Evolutionary conservation across 805 yeast species (phyloP), one percentile per base, ranked within the genome.

Genomic region (Jamesozyma piceae): DNA sequence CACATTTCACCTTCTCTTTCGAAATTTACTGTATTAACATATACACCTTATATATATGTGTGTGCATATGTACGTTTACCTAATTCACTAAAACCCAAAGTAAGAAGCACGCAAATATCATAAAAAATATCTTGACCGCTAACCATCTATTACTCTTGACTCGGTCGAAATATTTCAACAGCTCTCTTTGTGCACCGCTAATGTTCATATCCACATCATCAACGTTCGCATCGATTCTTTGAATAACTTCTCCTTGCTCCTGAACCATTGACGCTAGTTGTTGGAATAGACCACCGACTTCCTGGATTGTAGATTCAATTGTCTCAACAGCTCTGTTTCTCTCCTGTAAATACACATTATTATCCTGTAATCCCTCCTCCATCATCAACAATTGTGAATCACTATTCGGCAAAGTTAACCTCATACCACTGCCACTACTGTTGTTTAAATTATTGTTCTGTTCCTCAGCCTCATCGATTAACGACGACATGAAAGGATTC

Each of bases 181-280:
- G 72, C 61, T 92, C 97, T 47, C 97, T 69, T 61, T 92, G 97
- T 0, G 98, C 98, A 1, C 97, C 97, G 22, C 75, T 67, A 14
- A 92, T 89, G 60, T 89, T 92, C 58, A 90, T 61, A 54, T 86
- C 78, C 42, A 90, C 87, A 56, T 92, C 97, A 52, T 89, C 96
- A 5, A 95, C 95, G 58, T 92, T 89, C 43, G 80, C 85, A 64
- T 92, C 98, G 49, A 92, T 92, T 57, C 97, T 72, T 63, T 90
- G 97, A 44, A 92, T 90, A 14, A 83, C 84, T 54, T 92, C 98
- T 33, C 97, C 90, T 65, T 92, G 98, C 62, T 92, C 97, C 48
- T 85, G 88, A 6, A 92, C 97, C 97, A 92, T 90, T 1, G 95
- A 82, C 4, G 97, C 95, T 53, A 92, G 71, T 64, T 92, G 98